Percentiles rank a stretch among this genome's conserved stretches.
phyloP scores from a whole-genome alignment of 192 early-diverging fungal species.

The Podila minutissima region DNA sequence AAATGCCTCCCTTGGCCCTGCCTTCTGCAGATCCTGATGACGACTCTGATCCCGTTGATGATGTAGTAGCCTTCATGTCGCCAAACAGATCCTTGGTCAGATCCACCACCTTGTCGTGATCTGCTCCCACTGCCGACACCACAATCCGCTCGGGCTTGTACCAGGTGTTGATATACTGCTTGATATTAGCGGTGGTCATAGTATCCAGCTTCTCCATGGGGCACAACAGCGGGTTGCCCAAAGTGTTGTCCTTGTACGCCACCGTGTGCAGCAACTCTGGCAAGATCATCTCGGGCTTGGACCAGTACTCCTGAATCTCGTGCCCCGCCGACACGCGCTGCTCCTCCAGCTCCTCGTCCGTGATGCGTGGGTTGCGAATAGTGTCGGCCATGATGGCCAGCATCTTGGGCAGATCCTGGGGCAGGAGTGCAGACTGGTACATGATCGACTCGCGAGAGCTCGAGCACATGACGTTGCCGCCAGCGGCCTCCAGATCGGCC shows the following conservation, averaged over 20 bases:
- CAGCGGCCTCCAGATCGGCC: conserved; percentile 83
- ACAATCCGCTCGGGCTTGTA: conserved; percentile 93
- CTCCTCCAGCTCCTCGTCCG: conserved; percentile 83
- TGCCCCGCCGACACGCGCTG: conserved; percentile 80
- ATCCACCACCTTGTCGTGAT: conserved; percentile 84
- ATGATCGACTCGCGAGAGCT: conserved; percentile 93
- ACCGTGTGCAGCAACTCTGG: conserved; percentile 89
- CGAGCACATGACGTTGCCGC: conserved; percentile 91
- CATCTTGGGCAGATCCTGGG: conserved; percentile 79
- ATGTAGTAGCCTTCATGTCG: conserved; percentile 53
- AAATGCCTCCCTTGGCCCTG: conserved; percentile 40
- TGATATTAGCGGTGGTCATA: conserved; percentile 76
- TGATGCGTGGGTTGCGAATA: conserved; percentile 77
- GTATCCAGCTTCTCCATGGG: conserved; percentile 69
- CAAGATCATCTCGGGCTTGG: conserved; percentile 85
- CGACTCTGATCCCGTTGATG: conserved; percentile 22
- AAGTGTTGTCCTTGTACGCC: conserved; percentile 79
- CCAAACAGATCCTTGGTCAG: conserved; percentile 82
- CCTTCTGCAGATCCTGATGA: conserved; percentile 15
- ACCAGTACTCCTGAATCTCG: conserved; percentile 90
- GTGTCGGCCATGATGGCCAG: conserved; percentile 83
- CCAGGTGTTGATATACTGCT: conserved; percentile 81
- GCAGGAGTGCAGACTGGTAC: conserved; percentile 94
- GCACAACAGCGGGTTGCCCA: conserved; percentile 86
- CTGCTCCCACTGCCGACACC: conserved; percentile 85